phyloP scores from a whole-genome alignment of 495 filamentous ascomycete genomes.

The Annulohypoxylon stygium region DNA sequence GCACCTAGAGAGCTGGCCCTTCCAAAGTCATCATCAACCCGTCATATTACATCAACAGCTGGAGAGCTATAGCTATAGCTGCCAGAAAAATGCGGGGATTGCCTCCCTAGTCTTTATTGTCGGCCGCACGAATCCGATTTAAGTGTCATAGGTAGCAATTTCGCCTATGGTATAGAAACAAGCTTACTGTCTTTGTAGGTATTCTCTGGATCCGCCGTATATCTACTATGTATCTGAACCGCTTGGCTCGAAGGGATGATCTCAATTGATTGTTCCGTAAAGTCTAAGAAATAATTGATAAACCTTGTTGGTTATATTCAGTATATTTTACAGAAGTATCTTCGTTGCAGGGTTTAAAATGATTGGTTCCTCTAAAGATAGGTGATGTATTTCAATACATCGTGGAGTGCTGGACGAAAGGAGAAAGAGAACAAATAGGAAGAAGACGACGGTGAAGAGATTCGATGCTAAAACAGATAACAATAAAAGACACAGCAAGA shows the following conservation, averaged over 20 bases:
- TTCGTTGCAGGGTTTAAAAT: no score
- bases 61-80: not conserved
- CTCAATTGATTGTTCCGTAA: no score
- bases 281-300: no score
- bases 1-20: not conserved
- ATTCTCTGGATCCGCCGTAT: no score
- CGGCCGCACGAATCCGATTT: slow-evolving; percentile 2
- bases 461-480: not conserved
- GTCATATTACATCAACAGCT: slow-evolving; percentile 25
- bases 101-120: not conserved
- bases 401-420: not conserved
- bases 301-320: no score
- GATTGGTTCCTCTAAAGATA: not conserved
- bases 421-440: not conserved
- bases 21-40: slow-evolving; percentile 18
- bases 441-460: not conserved
- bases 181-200: no score
- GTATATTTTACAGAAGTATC: no score
- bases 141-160: not conserved
- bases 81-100: not conserved
- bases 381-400: not conserved
- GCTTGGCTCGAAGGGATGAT: no score
- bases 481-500: not conserved
- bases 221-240: not conserved
- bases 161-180: not conserved